Percentiles rank a stretch among this genome's conserved stretches.
Conservation (phyloP, 495 filamentous ascomycete species). For the Trichoderma reesei region DNA sequence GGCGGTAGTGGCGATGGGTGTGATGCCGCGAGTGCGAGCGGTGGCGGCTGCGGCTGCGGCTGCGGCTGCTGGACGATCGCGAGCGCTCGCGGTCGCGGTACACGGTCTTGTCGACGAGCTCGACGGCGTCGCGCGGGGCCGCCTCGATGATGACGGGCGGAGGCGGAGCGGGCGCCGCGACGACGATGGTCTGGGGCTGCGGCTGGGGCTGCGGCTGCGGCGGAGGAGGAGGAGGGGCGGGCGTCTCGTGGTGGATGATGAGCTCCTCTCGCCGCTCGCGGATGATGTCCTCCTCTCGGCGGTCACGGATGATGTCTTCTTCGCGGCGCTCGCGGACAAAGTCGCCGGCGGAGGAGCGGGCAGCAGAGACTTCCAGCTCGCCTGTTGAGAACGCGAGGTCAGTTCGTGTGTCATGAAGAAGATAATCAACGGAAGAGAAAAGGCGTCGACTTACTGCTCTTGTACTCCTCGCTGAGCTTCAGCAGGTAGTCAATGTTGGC, state of each 20-base stretch:
- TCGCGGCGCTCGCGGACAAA: slow-evolving; percentile 32
- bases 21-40: slow-evolving; percentile 25
- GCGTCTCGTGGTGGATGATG: slow-evolving; percentile 16
- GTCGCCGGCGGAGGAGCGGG: slow-evolving; percentile 27
- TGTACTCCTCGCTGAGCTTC: slow-evolving; percentile 64
- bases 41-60: slow-evolving; percentile 19
- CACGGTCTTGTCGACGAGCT: slow-evolving; percentile 30
- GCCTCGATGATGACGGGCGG: slow-evolving; percentile 31
- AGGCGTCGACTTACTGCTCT: slow-evolving; percentile 32
- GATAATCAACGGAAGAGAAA: no score
- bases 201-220: no score
- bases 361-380: slow-evolving; percentile 29
- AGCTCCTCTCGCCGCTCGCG: slow-evolving; percentile 23
- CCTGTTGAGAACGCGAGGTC: no score
- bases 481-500: slow-evolving; percentile 86
- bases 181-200: slow-evolving; percentile 1
- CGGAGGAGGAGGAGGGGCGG: slow-evolving; percentile 8
- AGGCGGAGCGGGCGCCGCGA: slow-evolving; percentile 16
- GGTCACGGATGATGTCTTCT: no score
- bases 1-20: slow-evolving; percentile 12
- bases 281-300: no score
- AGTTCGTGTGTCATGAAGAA: no score
- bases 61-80: slow-evolving; percentile 24
- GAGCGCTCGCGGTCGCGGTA: slow-evolving; percentile 26
- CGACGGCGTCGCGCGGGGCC: slow-evolving; percentile 18